phyloP scores from a whole-genome alignment of 805 yeast species.

The Hagleromyces aurorensis region DNA sequence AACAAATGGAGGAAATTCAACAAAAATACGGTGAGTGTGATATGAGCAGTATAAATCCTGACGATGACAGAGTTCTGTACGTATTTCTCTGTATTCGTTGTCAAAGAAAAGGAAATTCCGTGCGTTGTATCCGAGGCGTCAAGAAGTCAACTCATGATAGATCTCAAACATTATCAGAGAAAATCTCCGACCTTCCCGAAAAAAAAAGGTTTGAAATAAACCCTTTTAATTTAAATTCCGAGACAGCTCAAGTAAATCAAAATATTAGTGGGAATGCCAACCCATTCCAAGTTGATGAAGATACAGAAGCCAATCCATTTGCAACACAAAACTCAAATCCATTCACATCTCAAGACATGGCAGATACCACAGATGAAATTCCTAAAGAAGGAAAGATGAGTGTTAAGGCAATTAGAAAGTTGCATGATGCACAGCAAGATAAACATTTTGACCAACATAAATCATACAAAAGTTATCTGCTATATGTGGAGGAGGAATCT shows the following conservation, averaged over 20 bases:
- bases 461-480: constrained; percentile 53
- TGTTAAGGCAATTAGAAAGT: constrained; percentile 30
- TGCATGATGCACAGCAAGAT: constrained; percentile 23
- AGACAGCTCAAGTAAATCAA: constrained; percentile 19
- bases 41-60: constrained; percentile 33
- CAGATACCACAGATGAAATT: not conserved
- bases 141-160: constrained; percentile 46
- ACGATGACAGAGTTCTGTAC: constrained; percentile 76
- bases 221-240: constrained; percentile 26
- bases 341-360: too few relatives aligned
- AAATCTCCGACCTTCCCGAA: constrained; percentile 34
- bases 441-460: constrained; percentile 14
- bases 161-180: constrained; percentile 36
- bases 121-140: constrained; percentile 73
- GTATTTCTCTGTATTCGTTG: constrained; percentile 74
- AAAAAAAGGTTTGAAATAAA: constrained; percentile 36
- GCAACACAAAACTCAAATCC: constrained; percentile 18
- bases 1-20: constrained; percentile 20
- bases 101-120: constrained; percentile 57
- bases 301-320: constrained; percentile 24
- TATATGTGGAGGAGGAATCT: constrained; percentile 67
- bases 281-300: constrained; percentile 36
- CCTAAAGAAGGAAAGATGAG: constrained; percentile 7
- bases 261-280: constrained; percentile 19
- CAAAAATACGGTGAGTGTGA: constrained; percentile 5